Evolutionary conservation across 2,329 filamentous ascomycete genomes (phyloP), one percentile per base, ranked within the genome.

Genomic region (Dothistroma pini): DNA sequence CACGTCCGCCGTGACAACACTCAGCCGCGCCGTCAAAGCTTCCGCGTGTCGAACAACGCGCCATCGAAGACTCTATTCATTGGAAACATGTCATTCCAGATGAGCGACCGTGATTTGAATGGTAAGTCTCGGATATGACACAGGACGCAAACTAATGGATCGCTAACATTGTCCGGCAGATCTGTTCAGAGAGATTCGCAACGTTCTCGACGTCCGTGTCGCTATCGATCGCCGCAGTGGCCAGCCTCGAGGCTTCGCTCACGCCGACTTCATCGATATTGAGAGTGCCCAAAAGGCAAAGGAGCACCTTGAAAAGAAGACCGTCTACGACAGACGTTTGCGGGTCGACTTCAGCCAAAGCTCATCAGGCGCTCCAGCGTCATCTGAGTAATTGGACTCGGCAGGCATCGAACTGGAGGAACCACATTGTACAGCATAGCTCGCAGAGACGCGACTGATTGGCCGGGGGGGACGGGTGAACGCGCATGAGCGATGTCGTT

Each of bases 41-140:
- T 10, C 35, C 41, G 14, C 41, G 4, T 3, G 41, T n/a, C 14
- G 8, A 16, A 51, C 34, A 79, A 79, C 69, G 68, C 77, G 47
- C 86, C 87, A 2, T 83, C 83, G 56, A 85, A 82, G 71, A 90
- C 87, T 1, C 78, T 96, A 35, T 96, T 89, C 79, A 84, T 96
- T 68, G 91, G 91, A 67, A 95, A 95, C 79, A 86, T 96, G 76
- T 87, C 90, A 11, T 95, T 89, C 72, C 89, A 96, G 77, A 89
- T 93, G 79, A 89, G 89, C 9, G 91, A 96, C 72, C 84, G 85
- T 57, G 91, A 96, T 70, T 80, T 96, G 57, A 92, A 93, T 76
- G 71, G 72, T 74, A 64, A 48, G 72, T 60, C 19, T 11, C 16
- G 12, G 25, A 25, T 6, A 16, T 38, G 31, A 14, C 9, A 29